Percentiles rank a stretch among this genome's conserved stretches.
Evolutionary conservation across 805 yeast species (phyloP).

Genomic region (Candida peoriensis): DNA sequence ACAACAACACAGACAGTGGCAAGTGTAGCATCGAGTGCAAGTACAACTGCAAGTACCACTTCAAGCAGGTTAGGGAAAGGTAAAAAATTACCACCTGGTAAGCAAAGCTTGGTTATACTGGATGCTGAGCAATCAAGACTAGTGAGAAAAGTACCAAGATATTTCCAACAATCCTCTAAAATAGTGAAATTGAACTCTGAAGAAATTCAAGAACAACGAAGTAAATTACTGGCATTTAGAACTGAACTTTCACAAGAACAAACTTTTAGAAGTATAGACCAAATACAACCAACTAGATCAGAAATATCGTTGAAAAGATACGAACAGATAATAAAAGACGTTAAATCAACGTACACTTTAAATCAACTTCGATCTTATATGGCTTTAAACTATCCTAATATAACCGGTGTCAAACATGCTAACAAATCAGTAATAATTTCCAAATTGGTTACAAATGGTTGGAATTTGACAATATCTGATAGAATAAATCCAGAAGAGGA

Average conservation of each 20-base stretch:
- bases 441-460: conserved; percentile 10
- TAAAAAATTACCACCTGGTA: conserved; percentile 20
- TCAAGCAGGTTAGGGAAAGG: conserved; percentile 16
- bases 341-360: conserved; percentile 12
- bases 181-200: background rate
- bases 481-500: conserved; percentile 13
- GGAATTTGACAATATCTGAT: conserved; percentile 14
- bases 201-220: conserved; percentile 5
- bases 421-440: conserved; percentile 8
- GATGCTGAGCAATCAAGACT: conserved; percentile 19
- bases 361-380: conserved; percentile 15
- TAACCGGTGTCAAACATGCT: background rate
- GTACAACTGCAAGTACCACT: too few relatives aligned
- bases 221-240: conserved; percentile 3
- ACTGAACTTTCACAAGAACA: conserved; percentile 8
- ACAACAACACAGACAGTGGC: too few relatives aligned
- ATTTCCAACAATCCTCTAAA: conserved; percentile 1
- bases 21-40: too few relatives aligned
- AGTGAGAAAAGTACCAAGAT: conserved; percentile 6
- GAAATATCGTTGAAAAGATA: conserved; percentile 15
- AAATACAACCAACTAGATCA: conserved; percentile 13
- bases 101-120: conserved; percentile 19
- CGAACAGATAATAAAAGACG: conserved; percentile 13
- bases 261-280: conserved; percentile 5
- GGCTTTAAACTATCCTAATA: conserved; percentile 5